Conservation (phyloP, 768 basidiomycete species). For the Nidularia sp. region DNA sequence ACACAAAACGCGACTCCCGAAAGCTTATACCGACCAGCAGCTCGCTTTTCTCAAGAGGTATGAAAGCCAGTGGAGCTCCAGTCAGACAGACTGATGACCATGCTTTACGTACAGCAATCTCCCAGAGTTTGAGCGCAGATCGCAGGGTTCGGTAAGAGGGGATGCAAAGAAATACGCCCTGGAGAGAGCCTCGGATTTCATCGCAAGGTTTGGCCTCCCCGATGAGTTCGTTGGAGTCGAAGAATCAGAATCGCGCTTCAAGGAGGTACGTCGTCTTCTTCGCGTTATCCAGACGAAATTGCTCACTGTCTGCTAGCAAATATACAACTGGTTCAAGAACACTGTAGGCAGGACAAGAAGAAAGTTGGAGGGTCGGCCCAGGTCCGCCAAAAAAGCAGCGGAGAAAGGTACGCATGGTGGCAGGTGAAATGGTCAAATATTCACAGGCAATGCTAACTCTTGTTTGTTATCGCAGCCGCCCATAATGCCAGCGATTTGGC, state of each 20-base stretch:
- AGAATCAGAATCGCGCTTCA: conserved; percentile 57
- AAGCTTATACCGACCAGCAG: conserved; percentile 63
- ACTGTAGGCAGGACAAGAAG: conserved; percentile 58
- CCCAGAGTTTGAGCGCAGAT: conserved; percentile 54
- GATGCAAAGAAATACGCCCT: conserved; percentile 70
- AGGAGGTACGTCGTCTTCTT: conserved; percentile 39
- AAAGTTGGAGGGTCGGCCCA: conserved; percentile 51
- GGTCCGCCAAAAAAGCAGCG: conserved; percentile 45
- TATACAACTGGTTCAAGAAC: conserved; percentile 75
- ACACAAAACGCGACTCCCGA: conserved; percentile 61
- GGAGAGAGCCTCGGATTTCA: conserved; percentile 59
- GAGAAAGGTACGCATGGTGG: conserved; percentile 38
- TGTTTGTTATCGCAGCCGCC: conserved; percentile 8
- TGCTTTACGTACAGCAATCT: conserved; percentile 30
- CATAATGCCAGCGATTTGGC: conserved; percentile 13
- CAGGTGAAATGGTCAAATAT: not conserved
- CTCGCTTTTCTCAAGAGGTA: conserved; percentile 53
- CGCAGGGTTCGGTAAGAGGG: conserved; percentile 56
- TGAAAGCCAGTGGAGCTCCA: conserved; percentile 4
- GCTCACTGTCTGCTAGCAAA: conserved; percentile 42
- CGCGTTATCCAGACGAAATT: conserved; percentile 1
- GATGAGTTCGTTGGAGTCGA: conserved; percentile 49
- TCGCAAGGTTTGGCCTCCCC: conserved; percentile 53
- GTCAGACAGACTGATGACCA: not conserved
- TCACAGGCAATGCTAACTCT: not conserved